Evolutionary conservation across 805 yeast species (phyloP), one percentile per base, ranked within the genome.

Genomic region (Starmerella scarabaei): DNA sequence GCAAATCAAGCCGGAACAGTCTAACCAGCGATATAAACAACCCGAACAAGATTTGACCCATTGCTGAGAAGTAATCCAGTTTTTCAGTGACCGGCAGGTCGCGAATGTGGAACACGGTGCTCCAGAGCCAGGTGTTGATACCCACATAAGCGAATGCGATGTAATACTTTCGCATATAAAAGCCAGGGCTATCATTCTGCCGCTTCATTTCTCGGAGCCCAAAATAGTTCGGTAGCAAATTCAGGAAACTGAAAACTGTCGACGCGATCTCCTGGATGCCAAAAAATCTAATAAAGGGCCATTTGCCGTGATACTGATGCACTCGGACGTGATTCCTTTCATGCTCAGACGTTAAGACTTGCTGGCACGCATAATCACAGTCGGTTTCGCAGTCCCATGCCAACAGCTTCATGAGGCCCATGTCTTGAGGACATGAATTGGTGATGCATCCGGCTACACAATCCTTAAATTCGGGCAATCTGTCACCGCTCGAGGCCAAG

Each of bases 291-390:
- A 65, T 46, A 53, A 91, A 91, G 2, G 97, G 97, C 98, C 98
- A 91, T 62, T 91, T 91, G 0, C 98, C 98, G 59, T 91, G 95
- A 61, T 83, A 91, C 58, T 91, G 98, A 30, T 69, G 68, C 0
- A 83, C 63, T 41, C 74, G 77, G 43, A 69, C 66, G n/a, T 68
- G 65, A 0, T 42, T 48, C 14, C 62, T 59, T 18, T 94, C 65
- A 29, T 70, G 63, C 2, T 17, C 33, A 16, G 54, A 53, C 0
- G 94, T 85, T 33, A 88, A 64, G 7, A 73, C 56, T 41, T 84
- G 75, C 58, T 91, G 97, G 58, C 98, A 91, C 51, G 76, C 80
- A 59, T 91, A 91, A 60, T 91, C 97, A 61, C 98, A 91, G 54
- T 91, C 77, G 21, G 76, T 69, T 2, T 60, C 60, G 55, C 94